These are phyloP conservation scores for Stenocarpella maydis DNA, from an alignment of 2,329 filamentous ascomycete genomes.

Conservation along the genomic window DNA sequence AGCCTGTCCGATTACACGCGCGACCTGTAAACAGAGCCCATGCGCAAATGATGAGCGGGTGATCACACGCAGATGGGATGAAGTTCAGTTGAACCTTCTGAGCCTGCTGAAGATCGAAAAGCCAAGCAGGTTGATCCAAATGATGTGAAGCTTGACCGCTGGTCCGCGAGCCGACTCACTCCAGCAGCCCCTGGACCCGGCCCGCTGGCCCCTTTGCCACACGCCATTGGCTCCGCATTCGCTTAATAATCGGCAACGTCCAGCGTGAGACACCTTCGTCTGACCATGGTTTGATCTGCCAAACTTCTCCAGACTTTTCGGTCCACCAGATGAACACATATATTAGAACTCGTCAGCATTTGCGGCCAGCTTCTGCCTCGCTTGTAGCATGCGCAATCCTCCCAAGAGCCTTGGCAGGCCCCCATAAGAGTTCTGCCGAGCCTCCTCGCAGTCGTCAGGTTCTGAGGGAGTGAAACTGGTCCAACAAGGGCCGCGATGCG, in stretches of 20 bases:
- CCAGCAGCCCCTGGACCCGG: slow-evolving; percentile 2
- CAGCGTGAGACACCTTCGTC: slow-evolving; percentile 5
- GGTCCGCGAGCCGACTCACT: background rate
- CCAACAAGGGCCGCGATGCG: slow-evolving; percentile 1
- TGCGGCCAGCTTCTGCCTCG: background rate
- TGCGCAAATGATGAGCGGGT: slow-evolving; percentile 5
- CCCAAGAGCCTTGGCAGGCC: slow-evolving; percentile 8
- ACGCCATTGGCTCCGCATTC: slow-evolving; percentile 16
- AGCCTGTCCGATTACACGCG: background rate
- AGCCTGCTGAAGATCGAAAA: background rate
- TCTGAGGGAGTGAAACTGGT: background rate
- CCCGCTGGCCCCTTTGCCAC: background rate
- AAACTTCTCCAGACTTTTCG: slow-evolving; percentile 22
- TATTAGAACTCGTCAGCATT: background rate
- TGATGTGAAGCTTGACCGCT: slow-evolving; percentile 21
- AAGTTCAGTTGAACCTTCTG: slow-evolving; percentile 13
- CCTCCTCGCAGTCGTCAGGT: slow-evolving; percentile 1
- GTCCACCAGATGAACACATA: slow-evolving; percentile 14
- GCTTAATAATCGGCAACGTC: slow-evolving; percentile 24
- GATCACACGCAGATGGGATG: slow-evolving; percentile 23
- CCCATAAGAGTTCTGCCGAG: slow-evolving; percentile 8
- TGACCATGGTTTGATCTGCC: slow-evolving; percentile 26
- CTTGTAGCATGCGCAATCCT: background rate
- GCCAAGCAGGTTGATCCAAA: slow-evolving; percentile 16
- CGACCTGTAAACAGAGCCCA: background rate